Percentiles rank a stretch among this genome's conserved stretches.
Conservation (phyloP, 2,329 filamentous ascomycete species). For the Fusarium phyllophilum region DNA sequence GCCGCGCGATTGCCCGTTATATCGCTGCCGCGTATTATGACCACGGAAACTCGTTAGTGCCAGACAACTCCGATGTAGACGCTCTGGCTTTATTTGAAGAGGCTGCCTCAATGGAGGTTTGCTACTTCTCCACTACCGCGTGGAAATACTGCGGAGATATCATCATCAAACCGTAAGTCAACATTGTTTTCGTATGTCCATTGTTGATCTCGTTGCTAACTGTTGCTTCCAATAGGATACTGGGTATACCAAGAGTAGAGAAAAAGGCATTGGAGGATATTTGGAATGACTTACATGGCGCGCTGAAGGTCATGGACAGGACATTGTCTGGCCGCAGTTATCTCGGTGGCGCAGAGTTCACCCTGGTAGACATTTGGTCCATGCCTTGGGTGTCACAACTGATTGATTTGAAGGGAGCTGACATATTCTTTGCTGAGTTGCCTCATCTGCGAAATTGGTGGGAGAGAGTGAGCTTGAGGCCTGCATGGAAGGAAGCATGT, state of each 20-base stretch:
- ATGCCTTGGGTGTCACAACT: not conserved
- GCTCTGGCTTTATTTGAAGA: not conserved
- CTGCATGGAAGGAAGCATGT: not conserved
- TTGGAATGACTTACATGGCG: rapidly evolving
- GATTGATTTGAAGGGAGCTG: not conserved
- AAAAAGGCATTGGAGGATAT: rapidly evolving
- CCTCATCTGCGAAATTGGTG: not conserved
- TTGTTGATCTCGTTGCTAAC: rapidly evolving
- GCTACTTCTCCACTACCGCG: not conserved
- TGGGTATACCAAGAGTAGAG: not conserved
- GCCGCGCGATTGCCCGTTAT: not conserved
- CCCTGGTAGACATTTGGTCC: rapidly evolving
- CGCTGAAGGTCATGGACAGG: not conserved
- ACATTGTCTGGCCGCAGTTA: not conserved
- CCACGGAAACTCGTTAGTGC: not conserved
- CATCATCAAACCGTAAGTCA: not conserved
- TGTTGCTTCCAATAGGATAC: rapidly evolving
- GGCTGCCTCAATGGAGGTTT: not conserved
- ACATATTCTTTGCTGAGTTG: not conserved
- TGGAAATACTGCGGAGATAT: not conserved
- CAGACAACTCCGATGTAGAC: rapidly evolving
- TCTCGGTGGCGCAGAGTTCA: rapidly evolving
- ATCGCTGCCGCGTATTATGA: not conserved
- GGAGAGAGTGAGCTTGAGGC: not conserved
- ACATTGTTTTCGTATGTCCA: rapidly evolving